Evolutionary conservation across 2,329 filamentous ascomycete genomes (phyloP).

Genomic region (Chaetomiaceae sp.): DNA sequence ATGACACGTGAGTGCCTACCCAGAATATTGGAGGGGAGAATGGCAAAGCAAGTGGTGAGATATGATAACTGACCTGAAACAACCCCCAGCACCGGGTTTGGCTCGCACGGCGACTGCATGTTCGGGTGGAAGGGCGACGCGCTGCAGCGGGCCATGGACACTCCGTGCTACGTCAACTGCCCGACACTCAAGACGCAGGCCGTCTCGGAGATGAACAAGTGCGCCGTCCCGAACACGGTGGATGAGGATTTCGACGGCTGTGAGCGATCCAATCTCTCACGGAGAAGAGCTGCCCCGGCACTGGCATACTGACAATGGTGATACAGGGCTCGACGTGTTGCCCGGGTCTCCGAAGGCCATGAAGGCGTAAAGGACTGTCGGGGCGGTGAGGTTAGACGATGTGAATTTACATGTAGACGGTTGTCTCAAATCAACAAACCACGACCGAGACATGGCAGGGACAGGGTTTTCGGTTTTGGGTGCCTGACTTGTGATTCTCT

Average conservation of each 20-base stretch:
- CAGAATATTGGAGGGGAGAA: no score
- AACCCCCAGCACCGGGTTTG: slow-evolving; percentile 18
- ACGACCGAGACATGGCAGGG: no score
- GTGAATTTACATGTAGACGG: neutral
- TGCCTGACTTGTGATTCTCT: no score
- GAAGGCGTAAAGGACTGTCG: neutral
- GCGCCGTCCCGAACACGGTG: slow-evolving; percentile 16
- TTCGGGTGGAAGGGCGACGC: slow-evolving; percentile 24
- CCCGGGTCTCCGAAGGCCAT: slow-evolving; percentile 1
- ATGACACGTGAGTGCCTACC: slow-evolving; percentile 13
- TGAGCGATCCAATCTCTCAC: neutral
- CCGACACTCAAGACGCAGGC: slow-evolving; percentile 25
- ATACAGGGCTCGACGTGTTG: slow-evolving; percentile 15
- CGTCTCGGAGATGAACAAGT: slow-evolving; percentile 21
- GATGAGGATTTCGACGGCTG: slow-evolving; percentile 12
- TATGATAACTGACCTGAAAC: neutral
- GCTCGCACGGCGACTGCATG: slow-evolving; percentile 23
- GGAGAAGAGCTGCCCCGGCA: neutral
- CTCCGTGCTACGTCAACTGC: slow-evolving; percentile 26
- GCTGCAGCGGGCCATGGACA: slow-evolving; percentile 24
- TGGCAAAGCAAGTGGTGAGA: no score
- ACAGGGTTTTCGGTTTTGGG: no score
- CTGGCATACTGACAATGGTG: neutral
- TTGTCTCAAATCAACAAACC: neutral
- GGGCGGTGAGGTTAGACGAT: neutral